Evolutionary conservation across 1,284 basidiomycete genomes (phyloP).

Genomic region (Sanghuangporus weigelae): DNA sequence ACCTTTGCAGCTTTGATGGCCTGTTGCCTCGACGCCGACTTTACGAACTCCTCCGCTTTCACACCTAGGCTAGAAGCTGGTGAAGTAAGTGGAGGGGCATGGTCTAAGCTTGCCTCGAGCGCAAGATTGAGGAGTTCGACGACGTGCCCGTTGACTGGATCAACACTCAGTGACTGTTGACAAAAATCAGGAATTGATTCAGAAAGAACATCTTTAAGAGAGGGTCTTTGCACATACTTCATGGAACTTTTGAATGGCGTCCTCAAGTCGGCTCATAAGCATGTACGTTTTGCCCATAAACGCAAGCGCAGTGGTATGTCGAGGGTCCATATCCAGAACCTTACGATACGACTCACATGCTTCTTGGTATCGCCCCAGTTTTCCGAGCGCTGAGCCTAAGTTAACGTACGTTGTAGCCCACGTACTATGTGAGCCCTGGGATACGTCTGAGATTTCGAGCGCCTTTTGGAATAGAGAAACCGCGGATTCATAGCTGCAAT

Average conservation of each 20-base stretch:
- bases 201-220: background rate
- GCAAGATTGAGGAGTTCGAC: conserved; percentile 84
- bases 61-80: background rate
- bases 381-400: conserved; percentile 82
- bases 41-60: background rate
- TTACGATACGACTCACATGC: conserved; percentile 69
- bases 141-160: conserved; percentile 82
- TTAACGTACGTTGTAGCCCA: conserved; percentile 91
- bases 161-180: conserved; percentile 69
- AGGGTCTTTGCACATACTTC: conserved; percentile 46
- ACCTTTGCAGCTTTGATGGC: background rate
- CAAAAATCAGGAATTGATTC: background rate
- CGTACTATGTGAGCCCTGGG: conserved; percentile 76
- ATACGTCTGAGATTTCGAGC: conserved; percentile 68
- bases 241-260: conserved; percentile 84
- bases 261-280: conserved; percentile 63
- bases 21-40: background rate
- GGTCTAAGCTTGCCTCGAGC: conserved; percentile 42
- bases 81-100: background rate
- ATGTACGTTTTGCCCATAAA: conserved; percentile 84
- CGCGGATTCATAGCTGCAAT: conserved; percentile 61
- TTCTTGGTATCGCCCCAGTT: conserved; percentile 66
- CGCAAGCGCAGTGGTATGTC: conserved; percentile 71
- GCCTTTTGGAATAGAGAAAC: conserved; percentile 67
- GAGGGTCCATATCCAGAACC: conserved; percentile 78